Base-by-base conservation (phyloP, 2,329 filamentous ascomycete genomes). In the Fusarium setosum region DNA sequence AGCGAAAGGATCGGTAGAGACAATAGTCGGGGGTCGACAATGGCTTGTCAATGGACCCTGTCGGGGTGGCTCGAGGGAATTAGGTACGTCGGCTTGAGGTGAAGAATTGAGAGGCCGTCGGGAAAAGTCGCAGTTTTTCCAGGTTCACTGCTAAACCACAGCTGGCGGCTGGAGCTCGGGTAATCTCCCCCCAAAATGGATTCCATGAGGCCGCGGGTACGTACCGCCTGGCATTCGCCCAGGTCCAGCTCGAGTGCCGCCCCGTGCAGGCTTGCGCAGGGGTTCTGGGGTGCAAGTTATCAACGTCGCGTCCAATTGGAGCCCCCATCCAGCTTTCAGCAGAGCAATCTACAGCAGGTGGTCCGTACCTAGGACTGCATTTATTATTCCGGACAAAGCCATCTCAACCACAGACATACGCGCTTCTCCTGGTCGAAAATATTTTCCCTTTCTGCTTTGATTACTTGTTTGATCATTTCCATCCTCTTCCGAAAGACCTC, bases 91-190 rank as follows among this genome's bases (percentile, higher is more conserved):
- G 75, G 68, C 73, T 73, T 74, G 70, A 71, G 71, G 68, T 74
- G 74, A 80, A 78, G 78, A 73, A 78, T 79, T 80, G 74, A 74
- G 73, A 77, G 73, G 71, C 75, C 72, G 65, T 81, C 79, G 79
- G 80, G 79, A 81, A 81, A 82, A 81, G 76, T 82, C 79, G 80
- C 79, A 79, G 77, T 77, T 80, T 81, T 79, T 79, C 76, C 75
- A 73, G 68, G 61, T 53, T 66, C 64, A 52, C 69, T 72, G 61
- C 56, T 50, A 64, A 61, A 59, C 63, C 61, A 66, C 55, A 60
- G 56, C 63, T 65, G 65, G 65, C 70, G 68, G 65, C 72, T 70
- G 70, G 69, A 77, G 76, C 75, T 78, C 74, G 75, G 77, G 61
- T 73, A 63, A 70, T 67, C 70, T 31, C 56, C 37, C 20, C 31